Base-by-base conservation (phyloP, 1,139 yeast genomes). In the Scheffersomyces illinoinensis region DNA sequence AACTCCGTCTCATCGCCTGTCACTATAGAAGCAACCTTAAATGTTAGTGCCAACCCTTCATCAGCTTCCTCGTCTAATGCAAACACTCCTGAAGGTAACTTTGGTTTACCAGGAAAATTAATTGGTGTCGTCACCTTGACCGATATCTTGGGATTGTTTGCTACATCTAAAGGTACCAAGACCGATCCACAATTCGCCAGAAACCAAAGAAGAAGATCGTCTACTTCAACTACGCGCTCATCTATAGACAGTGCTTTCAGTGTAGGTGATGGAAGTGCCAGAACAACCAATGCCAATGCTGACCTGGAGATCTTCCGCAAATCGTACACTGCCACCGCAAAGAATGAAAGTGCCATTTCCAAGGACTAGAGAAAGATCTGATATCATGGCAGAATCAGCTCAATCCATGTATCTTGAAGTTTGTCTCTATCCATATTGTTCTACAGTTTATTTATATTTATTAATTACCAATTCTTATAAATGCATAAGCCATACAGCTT, bases 51-150 rank as follows among this genome's bases (percentile, higher is more conserved):
- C 58, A 21, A 33, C 24, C 24, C 51, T 48, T 48, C 54, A 39
- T 56, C 57, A 21, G 54, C 56, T 4, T 50, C 62, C 1, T 52
- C 61, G n/a, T 52, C 64, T 61, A 14, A 64, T 58, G 47, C 62
- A 59, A 43, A 62, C 51, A 55, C 63, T 3, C 46, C 59, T 8
- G 47, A 55, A 56, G 53, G 57, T 5, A 49, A 17, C 19, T 39
- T 71, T 58, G 83, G 87, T 1, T 59, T 65, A 56, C 86, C 90
- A 1, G 97, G 97, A 14, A 89, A 88, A 69, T 82, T 93, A 63
- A 85, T 91, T 59, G 98, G 98, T 52, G 98, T 95, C 23, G 88
- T 95, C 5, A 91, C 97, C 2, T 78, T 95, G 63, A 93, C 98
- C 0, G 99, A 93, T 73, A 89, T 93, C 53, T 76, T 95, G 58